phyloP scores from a whole-genome alignment of 495 filamentous ascomycete genomes.

The Tuber calosporum region DNA sequence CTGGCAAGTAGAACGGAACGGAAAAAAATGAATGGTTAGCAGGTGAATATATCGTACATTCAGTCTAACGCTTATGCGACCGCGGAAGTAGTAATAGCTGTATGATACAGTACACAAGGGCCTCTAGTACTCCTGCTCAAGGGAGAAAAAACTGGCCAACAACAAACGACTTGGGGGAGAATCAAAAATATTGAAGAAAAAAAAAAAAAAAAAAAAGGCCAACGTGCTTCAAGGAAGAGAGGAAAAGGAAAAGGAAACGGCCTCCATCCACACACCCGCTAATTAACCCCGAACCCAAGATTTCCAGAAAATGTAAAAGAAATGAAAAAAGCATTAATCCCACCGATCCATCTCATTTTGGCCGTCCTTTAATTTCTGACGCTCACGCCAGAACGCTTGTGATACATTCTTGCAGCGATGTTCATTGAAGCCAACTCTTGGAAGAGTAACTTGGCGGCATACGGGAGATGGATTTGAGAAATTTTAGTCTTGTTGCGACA shows the following conservation, averaged over 20 bases:
- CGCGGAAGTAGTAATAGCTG: not conserved
- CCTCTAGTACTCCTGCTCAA: not conserved
- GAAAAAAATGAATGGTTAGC: not conserved
- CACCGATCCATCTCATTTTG: not conserved
- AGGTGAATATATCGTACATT: not conserved
- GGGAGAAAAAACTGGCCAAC: not conserved
- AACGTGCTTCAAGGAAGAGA: not conserved
- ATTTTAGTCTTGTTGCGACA: slow-evolving; percentile 99
- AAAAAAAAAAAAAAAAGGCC: not conserved
- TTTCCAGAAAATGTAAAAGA: not conserved
- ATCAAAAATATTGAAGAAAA: not conserved
- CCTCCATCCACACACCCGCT: not conserved
- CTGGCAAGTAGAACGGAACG: not conserved
- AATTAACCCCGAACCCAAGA: slow-evolving; percentile 1
- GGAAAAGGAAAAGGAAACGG: not conserved
- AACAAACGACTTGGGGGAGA: not conserved
- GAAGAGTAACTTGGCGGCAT: slow-evolving; percentile 96
- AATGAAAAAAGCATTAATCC: not conserved
- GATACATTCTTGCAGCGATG: slow-evolving; percentile 95
- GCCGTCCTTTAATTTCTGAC: slow-evolving; percentile 47
- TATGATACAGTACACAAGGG: not conserved
- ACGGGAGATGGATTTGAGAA: slow-evolving; percentile 93
- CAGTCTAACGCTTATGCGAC: not conserved
- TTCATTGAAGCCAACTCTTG: slow-evolving; percentile 98
- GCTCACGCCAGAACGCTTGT: slow-evolving; percentile 65